Evolutionary conservation across 495 filamentous ascomycete genomes (phyloP).

Genomic region (Tuber umbilicatum): DNA sequence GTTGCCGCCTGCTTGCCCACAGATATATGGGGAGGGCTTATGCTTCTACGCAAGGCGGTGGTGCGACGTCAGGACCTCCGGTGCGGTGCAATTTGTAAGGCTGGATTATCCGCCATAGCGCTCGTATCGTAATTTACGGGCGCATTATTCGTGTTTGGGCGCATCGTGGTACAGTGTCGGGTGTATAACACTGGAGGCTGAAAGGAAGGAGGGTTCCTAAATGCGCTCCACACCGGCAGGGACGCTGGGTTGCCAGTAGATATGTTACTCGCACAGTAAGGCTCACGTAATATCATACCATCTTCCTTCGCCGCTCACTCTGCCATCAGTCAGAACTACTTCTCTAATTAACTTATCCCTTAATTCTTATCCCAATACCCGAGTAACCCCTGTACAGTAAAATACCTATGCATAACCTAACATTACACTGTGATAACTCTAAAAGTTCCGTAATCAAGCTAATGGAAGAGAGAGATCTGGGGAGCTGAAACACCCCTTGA

Average conservation of each 20-base stretch:
- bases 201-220: background rate
- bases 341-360: background rate
- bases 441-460: too few species aligned
- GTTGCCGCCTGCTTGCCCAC: too few species aligned
- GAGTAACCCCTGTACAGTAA: background rate
- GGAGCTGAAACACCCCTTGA: too few species aligned
- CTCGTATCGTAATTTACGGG: background rate
- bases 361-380: background rate
- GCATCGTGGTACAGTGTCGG: background rate
- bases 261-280: background rate
- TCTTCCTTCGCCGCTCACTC: background rate
- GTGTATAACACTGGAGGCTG: background rate
- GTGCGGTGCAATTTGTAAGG: too few species aligned
- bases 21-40: background rate
- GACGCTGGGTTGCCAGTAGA: background rate
- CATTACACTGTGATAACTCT: too few species aligned
- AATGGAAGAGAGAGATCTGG: too few species aligned
- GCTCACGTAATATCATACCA: background rate
- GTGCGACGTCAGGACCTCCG: too few species aligned
- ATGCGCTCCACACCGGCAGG: background rate
- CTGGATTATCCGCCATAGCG: background rate
- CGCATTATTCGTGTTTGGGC: background rate
- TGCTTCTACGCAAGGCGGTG: background rate
- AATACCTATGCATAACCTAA: background rate
- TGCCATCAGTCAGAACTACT: background rate